phyloP scores from a whole-genome alignment of 768 basidiomycete genomes.

The Neoboletus brunneissimus region DNA sequence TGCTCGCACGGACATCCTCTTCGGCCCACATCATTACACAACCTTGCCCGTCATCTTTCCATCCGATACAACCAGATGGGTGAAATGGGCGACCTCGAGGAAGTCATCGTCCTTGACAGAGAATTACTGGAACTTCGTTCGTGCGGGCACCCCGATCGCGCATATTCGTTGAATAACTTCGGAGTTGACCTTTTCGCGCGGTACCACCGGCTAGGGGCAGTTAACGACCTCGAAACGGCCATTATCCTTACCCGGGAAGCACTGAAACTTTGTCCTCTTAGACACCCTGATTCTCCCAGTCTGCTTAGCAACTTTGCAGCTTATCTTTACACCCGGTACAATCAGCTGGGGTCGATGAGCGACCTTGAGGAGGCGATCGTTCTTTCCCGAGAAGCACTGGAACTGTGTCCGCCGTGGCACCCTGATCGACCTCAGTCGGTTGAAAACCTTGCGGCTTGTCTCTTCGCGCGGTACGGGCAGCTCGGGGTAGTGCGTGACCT shows the following conservation, averaged over 20 bases:
- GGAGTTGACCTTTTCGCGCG: background rate
- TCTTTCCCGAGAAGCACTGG: background rate
- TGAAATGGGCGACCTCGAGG: background rate
- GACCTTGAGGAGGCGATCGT: background rate
- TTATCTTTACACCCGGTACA: background rate
- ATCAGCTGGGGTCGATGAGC: background rate
- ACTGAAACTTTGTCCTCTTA: background rate
- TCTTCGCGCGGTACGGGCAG: background rate
- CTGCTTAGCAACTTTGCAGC: background rate
- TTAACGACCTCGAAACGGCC: background rate
- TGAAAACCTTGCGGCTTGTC: background rate
- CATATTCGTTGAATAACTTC: background rate
- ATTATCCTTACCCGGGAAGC: background rate
- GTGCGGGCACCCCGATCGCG: background rate
- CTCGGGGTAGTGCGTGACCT: background rate
- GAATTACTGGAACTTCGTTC: background rate
- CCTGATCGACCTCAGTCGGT: background rate
- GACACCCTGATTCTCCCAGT: background rate
- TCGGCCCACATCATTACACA: too few relatives aligned
- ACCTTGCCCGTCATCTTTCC: too few relatives aligned
- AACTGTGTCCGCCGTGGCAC: background rate
- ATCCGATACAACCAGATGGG: too few relatives aligned
- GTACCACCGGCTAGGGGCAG: background rate
- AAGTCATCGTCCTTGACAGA: background rate
- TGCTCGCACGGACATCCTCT: too few relatives aligned